Evolutionary conservation across 83 land plant genomes (phyloP), one percentile per base, ranked within the genome.

Genomic region (Diphasiastrum complanatum): DNA sequence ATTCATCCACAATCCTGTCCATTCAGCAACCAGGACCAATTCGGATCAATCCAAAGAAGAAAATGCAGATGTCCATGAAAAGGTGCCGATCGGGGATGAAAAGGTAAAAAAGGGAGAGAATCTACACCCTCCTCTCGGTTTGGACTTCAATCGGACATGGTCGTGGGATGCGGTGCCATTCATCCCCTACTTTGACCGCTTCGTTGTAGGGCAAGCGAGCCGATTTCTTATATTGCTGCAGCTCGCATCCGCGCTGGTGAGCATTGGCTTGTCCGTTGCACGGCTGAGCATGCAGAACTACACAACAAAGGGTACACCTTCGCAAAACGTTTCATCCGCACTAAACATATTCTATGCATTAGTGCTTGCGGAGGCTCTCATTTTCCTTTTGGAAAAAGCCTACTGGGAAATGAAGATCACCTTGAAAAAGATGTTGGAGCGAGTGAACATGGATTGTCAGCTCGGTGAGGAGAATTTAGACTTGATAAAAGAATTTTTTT

Each of bases 371-470:
- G 97, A 91, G 52, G 90, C 89, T 2, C 37, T 77, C 48, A 29
- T 86, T 70, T 91, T 91, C 51, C 64, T 91, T 22, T 1, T 77
- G 46, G 97, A 91, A 77, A 78, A 77, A 62, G 66, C 71, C 19
- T 91, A 87, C 56, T 85, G 89, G 97, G 80, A 82, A 24, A 76
- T 70, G 77, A 85, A 79, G 47, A 64, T 87, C 51, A 67, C 23
- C 34, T 47, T 18, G 51, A 20, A 60, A 18, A 81, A 77, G 18
- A 36, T 87, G 24, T 61, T 88, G 45, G 75, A 71, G 5, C 5
- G 63, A 28, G 97, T 87, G 6, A 77, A 60, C 45, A 57, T 61
- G 4, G 71, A 77, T n/a, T 84, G 80, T 33, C 67, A 71, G 28
- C 60, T 75, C 33, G 35, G 54, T n/a, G 2, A 47, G 26, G 18